These are phyloP conservation scores for Penicillium ochrochloron DNA, from an alignment of 495 filamentous ascomycete species.

Conservation along the genomic window DNA sequence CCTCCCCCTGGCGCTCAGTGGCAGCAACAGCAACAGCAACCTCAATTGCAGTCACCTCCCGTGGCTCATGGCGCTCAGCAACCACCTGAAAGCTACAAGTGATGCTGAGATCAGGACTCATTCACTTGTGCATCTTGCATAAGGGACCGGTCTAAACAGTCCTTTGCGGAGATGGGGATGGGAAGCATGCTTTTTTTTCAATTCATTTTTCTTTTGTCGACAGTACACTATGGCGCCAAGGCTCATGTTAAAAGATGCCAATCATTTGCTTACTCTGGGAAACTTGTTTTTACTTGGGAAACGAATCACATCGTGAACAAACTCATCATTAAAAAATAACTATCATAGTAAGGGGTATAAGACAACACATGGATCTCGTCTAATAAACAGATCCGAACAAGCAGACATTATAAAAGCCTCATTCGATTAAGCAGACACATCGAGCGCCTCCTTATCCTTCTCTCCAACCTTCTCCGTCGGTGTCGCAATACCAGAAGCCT, in stretches of 20 bases:
- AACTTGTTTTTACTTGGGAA: not conserved
- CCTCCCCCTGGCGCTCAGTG: slow-evolving; percentile 35
- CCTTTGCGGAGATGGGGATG: not conserved
- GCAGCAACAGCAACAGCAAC: slow-evolving; percentile 31
- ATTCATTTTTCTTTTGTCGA: not conserved
- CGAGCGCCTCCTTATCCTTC: slow-evolving; percentile 31
- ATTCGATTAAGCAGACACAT: slow-evolving; percentile 17
- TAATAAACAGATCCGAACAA: slow-evolving; percentile 4
- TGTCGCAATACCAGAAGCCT: slow-evolving; percentile 38
- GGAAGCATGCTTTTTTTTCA: not conserved
- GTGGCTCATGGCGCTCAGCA: slow-evolving; percentile 29
- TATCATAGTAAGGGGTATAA: slow-evolving; percentile 25
- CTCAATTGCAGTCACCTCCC: slow-evolving; percentile 27
- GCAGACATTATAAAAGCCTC: slow-evolving; percentile 11
- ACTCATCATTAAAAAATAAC: not conserved
- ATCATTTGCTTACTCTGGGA: too few species aligned
- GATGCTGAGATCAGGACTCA: not conserved
- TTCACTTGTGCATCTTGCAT: not conserved
- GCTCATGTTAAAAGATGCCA: not conserved
- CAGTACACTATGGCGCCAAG: not conserved
- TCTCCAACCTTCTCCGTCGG: slow-evolving; percentile 36
- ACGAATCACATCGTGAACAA: not conserved
- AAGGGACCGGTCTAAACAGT: not conserved
- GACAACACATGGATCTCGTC: not conserved
- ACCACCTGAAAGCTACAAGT: slow-evolving; percentile 20